These are phyloP conservation scores for Calophaca sinica DNA, from an alignment of 306 rosid genomes.

Conservation along the genomic window DNA sequence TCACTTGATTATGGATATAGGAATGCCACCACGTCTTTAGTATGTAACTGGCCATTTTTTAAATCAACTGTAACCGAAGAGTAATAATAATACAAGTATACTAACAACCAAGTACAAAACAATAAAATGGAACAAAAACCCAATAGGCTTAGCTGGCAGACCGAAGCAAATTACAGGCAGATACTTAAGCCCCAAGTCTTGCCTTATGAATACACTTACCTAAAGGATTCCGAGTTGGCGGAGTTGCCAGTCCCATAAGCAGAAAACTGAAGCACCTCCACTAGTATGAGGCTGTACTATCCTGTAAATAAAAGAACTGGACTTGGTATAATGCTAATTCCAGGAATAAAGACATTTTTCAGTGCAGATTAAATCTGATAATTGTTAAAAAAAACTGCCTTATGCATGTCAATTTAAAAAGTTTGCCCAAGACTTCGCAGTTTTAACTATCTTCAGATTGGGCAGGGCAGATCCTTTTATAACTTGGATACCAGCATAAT, in stretches of 20 bases:
- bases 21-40: slow-evolving; percentile 1
- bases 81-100: neutral
- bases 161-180: slow-evolving; percentile 15
- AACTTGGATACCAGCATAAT: neutral
- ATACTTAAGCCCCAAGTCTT: neutral
- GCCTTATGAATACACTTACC: neutral
- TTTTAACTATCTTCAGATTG: slow-evolving; percentile 5
- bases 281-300: slow-evolving; percentile 9
- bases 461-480: neutral
- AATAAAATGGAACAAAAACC: neutral
- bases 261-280: slow-evolving; percentile 16
- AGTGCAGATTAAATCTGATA: slow-evolving; percentile 11
- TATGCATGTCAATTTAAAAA: neutral
- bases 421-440: neutral
- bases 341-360: neutral
- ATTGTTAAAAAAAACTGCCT: neutral
- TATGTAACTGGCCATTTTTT: neutral
- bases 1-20: slow-evolving; percentile 2
- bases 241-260: slow-evolving; percentile 8
- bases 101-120: neutral
- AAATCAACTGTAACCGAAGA: neutral
- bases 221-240: neutral
- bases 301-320: slow-evolving; percentile 21
- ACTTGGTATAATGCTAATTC: neutral
- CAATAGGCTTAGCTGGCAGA: neutral